Percentiles rank a stretch among this genome's conserved stretches.
Conservation (phyloP, 2,329 filamentous ascomycete species). For the Microsporum ferrugineum region DNA sequence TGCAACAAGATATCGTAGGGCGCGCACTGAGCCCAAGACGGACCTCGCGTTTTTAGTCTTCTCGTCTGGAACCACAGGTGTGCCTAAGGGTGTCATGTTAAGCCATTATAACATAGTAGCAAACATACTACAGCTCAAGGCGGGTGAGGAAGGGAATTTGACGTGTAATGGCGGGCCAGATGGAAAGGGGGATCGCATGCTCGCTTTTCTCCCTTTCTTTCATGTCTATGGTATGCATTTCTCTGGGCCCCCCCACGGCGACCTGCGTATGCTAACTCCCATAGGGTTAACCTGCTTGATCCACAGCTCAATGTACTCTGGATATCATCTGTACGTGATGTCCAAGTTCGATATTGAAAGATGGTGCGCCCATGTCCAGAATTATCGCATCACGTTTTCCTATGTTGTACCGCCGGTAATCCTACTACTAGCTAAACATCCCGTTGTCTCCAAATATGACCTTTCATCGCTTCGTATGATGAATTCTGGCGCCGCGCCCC, state of each 20-base stretch:
- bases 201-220: constrained; percentile 79
- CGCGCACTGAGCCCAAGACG: constrained; percentile 53
- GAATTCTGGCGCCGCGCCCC: constrained; percentile 76
- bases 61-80: constrained; percentile 77
- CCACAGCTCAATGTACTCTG: constrained; percentile 55
- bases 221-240: constrained; percentile 66
- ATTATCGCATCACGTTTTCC: constrained; percentile 60
- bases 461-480: constrained; percentile 68
- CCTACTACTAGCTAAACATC: constrained; percentile 67
- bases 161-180: constrained; percentile 47
- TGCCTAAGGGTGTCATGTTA: constrained; percentile 84
- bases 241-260: neutral
- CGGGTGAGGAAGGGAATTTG: constrained; percentile 46
- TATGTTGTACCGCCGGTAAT: constrained; percentile 81
- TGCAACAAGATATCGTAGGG: constrained; percentile 46
- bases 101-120: constrained; percentile 72
- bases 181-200: constrained; percentile 56
- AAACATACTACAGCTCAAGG: constrained; percentile 51
- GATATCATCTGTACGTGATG: constrained; percentile 59
- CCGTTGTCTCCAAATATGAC: constrained; percentile 67
- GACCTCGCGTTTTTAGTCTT: constrained; percentile 81
- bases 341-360: constrained; percentile 69
- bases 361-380: constrained; percentile 66
- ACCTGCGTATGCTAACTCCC: constrained; percentile 8
- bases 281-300: constrained; percentile 60